Conservation (phyloP, 2,329 filamentous ascomycete species). For the Neonectria ditissima region DNA sequence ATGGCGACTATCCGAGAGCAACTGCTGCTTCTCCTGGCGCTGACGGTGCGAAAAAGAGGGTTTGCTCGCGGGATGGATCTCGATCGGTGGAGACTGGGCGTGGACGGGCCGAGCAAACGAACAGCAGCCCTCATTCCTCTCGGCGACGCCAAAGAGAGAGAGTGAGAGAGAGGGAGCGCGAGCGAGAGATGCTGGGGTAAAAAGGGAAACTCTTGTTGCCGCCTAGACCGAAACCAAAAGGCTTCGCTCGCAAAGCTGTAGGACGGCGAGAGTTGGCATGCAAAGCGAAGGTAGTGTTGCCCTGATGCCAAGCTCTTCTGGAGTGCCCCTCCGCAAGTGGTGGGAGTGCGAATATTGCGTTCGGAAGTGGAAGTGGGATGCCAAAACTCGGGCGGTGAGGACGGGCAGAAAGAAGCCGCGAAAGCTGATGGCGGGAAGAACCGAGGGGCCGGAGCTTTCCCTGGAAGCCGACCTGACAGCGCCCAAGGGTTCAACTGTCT, state of each 20-base stretch:
- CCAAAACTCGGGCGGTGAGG: conserved; percentile 46
- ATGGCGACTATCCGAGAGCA: conserved; percentile 34
- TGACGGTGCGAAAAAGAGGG: conserved; percentile 1
- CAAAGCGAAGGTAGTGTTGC: conserved; percentile 2
- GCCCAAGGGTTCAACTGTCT: neutral
- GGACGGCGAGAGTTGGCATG: neutral
- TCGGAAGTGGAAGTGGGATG: conserved; percentile 34
- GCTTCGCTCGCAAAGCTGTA: neutral
- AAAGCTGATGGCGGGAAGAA: neutral
- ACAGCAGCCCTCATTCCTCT: conserved; percentile 46
- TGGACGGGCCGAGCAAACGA: conserved; percentile 40
- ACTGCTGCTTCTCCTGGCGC: conserved; percentile 22
- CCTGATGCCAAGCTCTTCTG: conserved; percentile 7
- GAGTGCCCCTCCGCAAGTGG: neutral
- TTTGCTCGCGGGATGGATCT: conserved; percentile 33
- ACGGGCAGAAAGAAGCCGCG: conserved; percentile 42
- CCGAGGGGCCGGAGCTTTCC: neutral
- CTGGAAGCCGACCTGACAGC: neutral
- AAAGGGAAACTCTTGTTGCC: conserved; percentile 7
- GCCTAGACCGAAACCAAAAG: too few species aligned
- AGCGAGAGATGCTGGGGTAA: conserved; percentile 7
- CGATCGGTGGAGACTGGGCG: conserved; percentile 37
- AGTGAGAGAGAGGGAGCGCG: conserved; percentile 11
- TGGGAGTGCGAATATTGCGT: conserved; percentile 25
- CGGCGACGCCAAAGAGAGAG: conserved; percentile 11